phyloP scores from a whole-genome alignment of 805 yeast species.

The Schwanniomyces vanrijiae region DNA sequence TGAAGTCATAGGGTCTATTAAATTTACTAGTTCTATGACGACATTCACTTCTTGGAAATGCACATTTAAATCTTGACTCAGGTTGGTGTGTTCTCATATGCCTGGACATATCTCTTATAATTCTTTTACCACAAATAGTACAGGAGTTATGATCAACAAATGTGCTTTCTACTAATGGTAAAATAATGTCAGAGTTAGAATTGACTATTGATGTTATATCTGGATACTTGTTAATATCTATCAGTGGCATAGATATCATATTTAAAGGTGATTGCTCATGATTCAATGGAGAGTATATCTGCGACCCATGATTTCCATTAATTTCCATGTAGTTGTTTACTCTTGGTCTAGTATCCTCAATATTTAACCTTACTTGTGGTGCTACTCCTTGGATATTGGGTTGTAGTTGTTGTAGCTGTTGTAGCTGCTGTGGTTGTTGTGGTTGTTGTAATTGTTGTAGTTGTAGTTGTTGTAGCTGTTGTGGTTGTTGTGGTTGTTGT shows the following conservation, averaged over 20 bases:
- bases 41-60: constrained; percentile 55
- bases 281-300: not conserved
- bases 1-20: constrained; percentile 68
- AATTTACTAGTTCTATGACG: constrained; percentile 60
- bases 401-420: not conserved
- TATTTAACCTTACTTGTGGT: not conserved
- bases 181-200: constrained; percentile 28
- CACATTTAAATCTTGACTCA: constrained; percentile 56
- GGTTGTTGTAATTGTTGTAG: too few relatives aligned
- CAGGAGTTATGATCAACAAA: constrained; percentile 47
- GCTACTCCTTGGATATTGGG: not conserved
- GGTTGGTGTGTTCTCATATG: constrained; percentile 63
- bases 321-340: not conserved
- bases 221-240: constrained; percentile 25
- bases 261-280: not conserved
- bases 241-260: not conserved
- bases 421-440: not conserved
- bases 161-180: constrained; percentile 36
- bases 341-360: not conserved
- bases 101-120: constrained; percentile 60
- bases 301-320: not conserved
- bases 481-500: not conserved
- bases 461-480: not conserved
- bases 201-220: constrained; percentile 41
- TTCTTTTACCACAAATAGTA: constrained; percentile 51